Percentiles rank a stretch among this genome's conserved stretches.
Evolutionary conservation across 768 basidiomycete species (phyloP).

Genomic region (Mycena albidolilacea): DNA sequence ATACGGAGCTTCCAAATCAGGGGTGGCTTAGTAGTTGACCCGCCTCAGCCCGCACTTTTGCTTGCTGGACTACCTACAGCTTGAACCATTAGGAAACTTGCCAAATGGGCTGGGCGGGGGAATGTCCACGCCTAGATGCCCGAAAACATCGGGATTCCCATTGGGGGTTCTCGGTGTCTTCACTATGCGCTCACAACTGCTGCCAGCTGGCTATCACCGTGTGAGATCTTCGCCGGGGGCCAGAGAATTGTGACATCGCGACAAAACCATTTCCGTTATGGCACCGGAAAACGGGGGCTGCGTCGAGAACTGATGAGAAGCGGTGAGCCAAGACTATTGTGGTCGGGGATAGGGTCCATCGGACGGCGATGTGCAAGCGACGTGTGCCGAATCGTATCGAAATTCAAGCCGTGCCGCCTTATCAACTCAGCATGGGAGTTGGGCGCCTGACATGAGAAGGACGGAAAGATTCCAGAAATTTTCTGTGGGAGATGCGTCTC

Average conservation of each 20-base stretch:
- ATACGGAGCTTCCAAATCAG: neutral
- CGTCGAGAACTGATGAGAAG: constrained; percentile 15
- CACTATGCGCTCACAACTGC: neutral
- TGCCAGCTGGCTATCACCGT: constrained; percentile 6
- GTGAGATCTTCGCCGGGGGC: neutral
- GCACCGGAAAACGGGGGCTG: constrained; percentile 20
- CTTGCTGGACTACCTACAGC: neutral
- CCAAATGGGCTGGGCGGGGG: constrained; percentile 19
- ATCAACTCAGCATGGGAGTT: constrained; percentile 36
- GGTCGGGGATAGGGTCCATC: constrained; percentile 37
- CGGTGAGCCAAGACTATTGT: constrained; percentile 5
- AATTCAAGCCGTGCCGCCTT: constrained; percentile 25
- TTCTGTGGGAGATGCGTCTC: neutral
- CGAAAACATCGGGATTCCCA: neutral
- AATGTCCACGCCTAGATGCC: neutral
- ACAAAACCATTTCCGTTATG: constrained; percentile 25
- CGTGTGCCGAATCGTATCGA: constrained; percentile 29
- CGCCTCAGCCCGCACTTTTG: too few species aligned
- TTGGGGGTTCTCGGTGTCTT: neutral
- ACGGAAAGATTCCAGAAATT: constrained; percentile 9
- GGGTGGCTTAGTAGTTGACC: too few species aligned
- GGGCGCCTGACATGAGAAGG: constrained; percentile 35
- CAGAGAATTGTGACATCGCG: constrained; percentile 25
- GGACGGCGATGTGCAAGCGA: constrained; percentile 9
- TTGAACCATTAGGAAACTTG: constrained; percentile 26